Evolutionary conservation across 2,329 filamentous ascomycete species (phyloP).

Genomic region (Paraphaeosphaeria sporulosa): DNA sequence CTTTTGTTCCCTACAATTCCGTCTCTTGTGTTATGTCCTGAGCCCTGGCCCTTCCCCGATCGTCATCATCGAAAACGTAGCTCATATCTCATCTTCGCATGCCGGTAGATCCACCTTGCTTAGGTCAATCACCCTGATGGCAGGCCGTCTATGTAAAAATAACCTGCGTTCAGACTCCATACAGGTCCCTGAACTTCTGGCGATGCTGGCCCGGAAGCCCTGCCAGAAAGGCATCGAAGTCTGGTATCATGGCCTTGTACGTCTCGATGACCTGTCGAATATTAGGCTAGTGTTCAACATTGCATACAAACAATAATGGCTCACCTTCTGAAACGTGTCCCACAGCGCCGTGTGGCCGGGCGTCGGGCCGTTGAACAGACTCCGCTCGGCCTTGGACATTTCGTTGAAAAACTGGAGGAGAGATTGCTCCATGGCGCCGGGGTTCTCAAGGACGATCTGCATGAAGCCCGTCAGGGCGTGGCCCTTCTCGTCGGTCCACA

Average conservation of each 20-base stretch:
- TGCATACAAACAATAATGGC: constrained; percentile 36
- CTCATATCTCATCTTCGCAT: constrained; percentile 33
- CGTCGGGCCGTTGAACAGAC: constrained; percentile 65
- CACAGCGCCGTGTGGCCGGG: constrained; percentile 70
- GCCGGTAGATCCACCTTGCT: constrained; percentile 23
- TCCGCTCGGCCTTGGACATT: constrained; percentile 74
- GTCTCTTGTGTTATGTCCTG: constrained; percentile 11
- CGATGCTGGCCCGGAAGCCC: constrained; percentile 55
- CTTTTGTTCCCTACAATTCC: background rate
- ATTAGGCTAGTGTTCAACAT: constrained; percentile 21
- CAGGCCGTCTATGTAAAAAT: constrained; percentile 24
- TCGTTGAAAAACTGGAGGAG: constrained; percentile 82
- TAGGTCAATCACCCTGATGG: constrained; percentile 34
- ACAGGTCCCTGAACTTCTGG: constrained; percentile 53
- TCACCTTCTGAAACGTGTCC: constrained; percentile 77
- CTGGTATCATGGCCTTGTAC: constrained; percentile 63
- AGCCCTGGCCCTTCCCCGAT: constrained; percentile 14
- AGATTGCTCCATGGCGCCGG: constrained; percentile 87
- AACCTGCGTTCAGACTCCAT: constrained; percentile 40
- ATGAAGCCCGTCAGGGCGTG: constrained; percentile 93
- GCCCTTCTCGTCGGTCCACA: constrained; percentile 91
- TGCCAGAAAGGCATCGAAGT: constrained; percentile 61
- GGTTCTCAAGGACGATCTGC: constrained; percentile 82
- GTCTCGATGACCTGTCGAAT: constrained; percentile 55
- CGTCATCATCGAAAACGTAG: constrained; percentile 22